phyloP scores from a whole-genome alignment of 768 basidiomycete species.

The Antrodiella citrinella region DNA sequence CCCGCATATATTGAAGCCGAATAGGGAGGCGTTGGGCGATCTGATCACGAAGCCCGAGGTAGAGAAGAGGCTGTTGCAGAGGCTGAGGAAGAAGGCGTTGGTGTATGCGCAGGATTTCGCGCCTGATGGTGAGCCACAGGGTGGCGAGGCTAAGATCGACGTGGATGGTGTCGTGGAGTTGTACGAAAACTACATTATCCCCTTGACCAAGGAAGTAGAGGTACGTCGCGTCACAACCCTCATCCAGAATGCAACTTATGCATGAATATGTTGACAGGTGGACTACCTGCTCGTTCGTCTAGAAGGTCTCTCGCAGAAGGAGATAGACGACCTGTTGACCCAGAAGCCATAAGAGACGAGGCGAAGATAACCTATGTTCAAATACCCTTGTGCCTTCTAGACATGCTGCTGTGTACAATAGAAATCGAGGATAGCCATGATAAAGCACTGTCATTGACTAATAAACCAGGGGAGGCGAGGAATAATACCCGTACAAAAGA shows the following conservation, averaged over 20 bases:
- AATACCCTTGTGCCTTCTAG: too few species aligned
- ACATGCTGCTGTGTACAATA: too few species aligned
- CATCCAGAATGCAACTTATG: constrained; percentile 3
- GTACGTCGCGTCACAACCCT: constrained; percentile 33
- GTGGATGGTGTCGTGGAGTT: constrained; percentile 88
- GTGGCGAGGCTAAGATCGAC: constrained; percentile 65
- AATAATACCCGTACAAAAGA: too few species aligned
- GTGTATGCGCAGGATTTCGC: constrained; percentile 79
- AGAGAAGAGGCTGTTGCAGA: constrained; percentile 72
- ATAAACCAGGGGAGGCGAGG: too few species aligned
- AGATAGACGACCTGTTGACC: constrained; percentile 55
- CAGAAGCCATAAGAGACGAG: not conserved
- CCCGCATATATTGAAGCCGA: constrained; percentile 79
- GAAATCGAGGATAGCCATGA: too few species aligned
- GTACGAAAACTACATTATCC: constrained; percentile 94
- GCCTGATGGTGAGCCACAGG: constrained; percentile 49
- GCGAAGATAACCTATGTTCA: too few species aligned
- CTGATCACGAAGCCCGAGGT: constrained; percentile 98
- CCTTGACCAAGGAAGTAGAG: constrained; percentile 97
- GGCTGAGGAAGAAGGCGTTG: constrained; percentile 78
- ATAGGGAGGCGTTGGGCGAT: constrained; percentile 68
- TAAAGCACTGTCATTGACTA: too few species aligned
- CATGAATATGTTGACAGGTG: constrained; percentile 50
- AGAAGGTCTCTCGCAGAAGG: constrained; percentile 73
- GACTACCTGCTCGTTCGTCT: constrained; percentile 91